These are phyloP conservation scores for Gymnopilus junonius DNA, from an alignment of 768 basidiomycete genomes.

Conservation along the genomic window DNA sequence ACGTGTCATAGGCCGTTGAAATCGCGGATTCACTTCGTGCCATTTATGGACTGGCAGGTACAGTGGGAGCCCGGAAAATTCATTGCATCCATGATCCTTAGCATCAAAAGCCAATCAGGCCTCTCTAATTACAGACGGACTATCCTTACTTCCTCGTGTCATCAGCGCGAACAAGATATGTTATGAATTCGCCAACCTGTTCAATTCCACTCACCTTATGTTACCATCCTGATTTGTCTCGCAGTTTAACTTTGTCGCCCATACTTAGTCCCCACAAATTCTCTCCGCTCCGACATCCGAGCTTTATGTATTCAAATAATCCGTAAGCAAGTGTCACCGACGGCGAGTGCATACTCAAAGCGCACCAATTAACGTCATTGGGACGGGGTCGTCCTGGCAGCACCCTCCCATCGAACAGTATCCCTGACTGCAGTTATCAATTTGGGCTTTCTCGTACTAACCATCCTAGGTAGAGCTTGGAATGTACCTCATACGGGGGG, in stretches of 20 bases:
- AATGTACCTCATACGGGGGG: not conserved
- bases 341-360: not conserved
- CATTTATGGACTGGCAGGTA: slow-evolving; percentile 2
- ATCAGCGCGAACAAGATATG: not conserved
- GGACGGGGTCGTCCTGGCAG: not conserved
- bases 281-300: not conserved
- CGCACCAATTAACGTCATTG: not conserved
- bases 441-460: not conserved
- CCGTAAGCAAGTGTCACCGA: not conserved
- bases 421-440: not conserved
- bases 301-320: not conserved
- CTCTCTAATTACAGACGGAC: not conserved
- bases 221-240: not conserved
- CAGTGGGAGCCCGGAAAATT: not conserved
- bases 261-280: no score
- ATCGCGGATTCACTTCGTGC: slow-evolving; percentile 7
- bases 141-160: not conserved
- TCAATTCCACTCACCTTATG: not conserved
- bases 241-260: no score
- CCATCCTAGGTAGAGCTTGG: not conserved
- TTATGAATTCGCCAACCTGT: not conserved
- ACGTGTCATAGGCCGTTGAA: slow-evolving; percentile 4
- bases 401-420: not conserved
- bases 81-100: not conserved
- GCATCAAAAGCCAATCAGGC: not conserved